Base-by-base conservation (phyloP, 2,329 filamentous ascomycete genomes). In the Zalaria obscura region DNA sequence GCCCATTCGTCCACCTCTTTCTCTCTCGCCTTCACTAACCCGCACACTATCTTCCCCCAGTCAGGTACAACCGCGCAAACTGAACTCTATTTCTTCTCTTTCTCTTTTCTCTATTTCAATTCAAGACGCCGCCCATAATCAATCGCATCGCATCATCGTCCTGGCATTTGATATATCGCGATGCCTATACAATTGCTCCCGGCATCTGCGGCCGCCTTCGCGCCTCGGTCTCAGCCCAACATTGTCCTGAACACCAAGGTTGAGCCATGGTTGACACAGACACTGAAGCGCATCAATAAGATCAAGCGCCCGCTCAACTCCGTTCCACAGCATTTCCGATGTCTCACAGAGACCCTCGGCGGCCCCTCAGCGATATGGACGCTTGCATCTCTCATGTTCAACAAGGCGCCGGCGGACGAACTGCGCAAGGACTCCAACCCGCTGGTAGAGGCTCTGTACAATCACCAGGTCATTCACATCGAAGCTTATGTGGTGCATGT, bases 401-500 rank as follows among this genome's bases (percentile, higher is more conserved):
- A 87, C 56, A 94, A 93, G 67, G 79, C 80, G 25, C 86, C 89
- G 47, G 84, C 94, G 55, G 67, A 84, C 34, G 84, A 95, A 53
- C 73, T 94, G 59, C 78, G 77, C 62, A 80, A 80, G 63, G 86
- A 95, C 58, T 68, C 76, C 40, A 84, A 93, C 59, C 83, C 83
- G 36, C 70, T 93, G 50, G 72, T 89, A 51, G 87, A 95, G 65
- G 84, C 83, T 48, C 68, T 95, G 48, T 86, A 83, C 74, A 93
- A 93, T 73, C 91, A 89, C 65, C 83, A 93, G 68, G 76, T 95
- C 58, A 70, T 95, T 57, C 86, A 95, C 61, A 70, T 96, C 53
- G 88, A 96, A 67, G 91, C 91, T 40, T 98, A 98, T 62, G 89
- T 96, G 53, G 91, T 98, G 47, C 89, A 96, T 64, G 87, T 98